Evolutionary conservation across 2,329 filamentous ascomycete genomes (phyloP), one percentile per base, ranked within the genome.

Genomic region (Pseudocercospora vitis): DNA sequence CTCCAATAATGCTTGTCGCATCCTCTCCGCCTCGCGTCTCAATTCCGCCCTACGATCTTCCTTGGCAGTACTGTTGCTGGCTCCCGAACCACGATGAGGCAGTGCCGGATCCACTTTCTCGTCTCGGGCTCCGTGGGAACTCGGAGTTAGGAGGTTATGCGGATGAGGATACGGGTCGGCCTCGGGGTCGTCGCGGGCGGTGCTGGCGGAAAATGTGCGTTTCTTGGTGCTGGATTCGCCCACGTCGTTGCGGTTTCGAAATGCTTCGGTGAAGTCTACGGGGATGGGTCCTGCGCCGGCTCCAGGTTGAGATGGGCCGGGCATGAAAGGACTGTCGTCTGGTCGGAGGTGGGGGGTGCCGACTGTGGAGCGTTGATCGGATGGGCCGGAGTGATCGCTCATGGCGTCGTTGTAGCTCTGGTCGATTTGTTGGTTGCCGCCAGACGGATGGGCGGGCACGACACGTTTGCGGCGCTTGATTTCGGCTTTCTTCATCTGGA

Each of bases 401-500:
- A 54, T 55, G 12, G 55, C 55, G 23, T 47, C 71, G 60, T 58
- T 74, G 24, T 47, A 60, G 8, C 54, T 51, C 29, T 72, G 71
- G 42, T 76, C 57, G 21, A 52, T 47, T 40, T 52, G 50, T 4
- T 76, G 23, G 39, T n/a, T n/a, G n/a, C 7, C 16, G 2, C 8
- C 39, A 9, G 39, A 49, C 74, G 71, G 52, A 77, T 77, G 51
- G 76, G 88, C 90, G 14, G 92, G 91, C 37, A 97, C 91, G 4
- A 97, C 91, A 54, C 94, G 86, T 78, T 97, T 97, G 56, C 94
- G 82, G 58, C 94, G 84, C 73, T 99, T 97, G 71, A 99, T 99
- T 21, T 95, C 88, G 2, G 90, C 88, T 72, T 96, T 97, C 73
- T 97, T 99, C 94, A 99, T 97, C n/a, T 90, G 90, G 4, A 94